Conservation (phyloP, 257 asterid species). For the Scutellaria minor region DNA sequence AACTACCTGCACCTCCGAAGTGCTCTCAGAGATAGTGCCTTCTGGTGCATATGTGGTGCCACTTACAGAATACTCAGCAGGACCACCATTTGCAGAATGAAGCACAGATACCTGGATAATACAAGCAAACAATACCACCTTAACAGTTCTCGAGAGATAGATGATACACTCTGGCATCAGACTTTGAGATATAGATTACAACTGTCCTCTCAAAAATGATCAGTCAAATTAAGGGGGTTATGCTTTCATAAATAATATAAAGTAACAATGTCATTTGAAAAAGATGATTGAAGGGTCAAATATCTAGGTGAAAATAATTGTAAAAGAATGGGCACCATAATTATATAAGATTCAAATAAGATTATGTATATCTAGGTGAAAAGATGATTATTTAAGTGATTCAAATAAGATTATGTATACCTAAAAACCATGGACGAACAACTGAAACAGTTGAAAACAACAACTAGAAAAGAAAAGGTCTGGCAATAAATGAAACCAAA, state of each 20-base stretch:
- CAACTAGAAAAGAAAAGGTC: not conserved
- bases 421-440: conserved; percentile 10
- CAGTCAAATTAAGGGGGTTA: not conserved
- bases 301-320: conserved; percentile 4
- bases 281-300: conserved; percentile 7
- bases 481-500: conserved; percentile 26
- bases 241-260: conserved; percentile 18
- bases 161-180: conserved; percentile 26
- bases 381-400: not conserved
- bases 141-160: conserved; percentile 25
- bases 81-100: conserved; percentile 68
- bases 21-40: conserved; percentile 74
- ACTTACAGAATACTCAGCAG: conserved; percentile 73
- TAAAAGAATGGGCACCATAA: conserved; percentile 22
- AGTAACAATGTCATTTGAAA: conserved; percentile 10
- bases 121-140: conserved; percentile 22
- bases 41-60: conserved; percentile 99
- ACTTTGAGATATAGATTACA: conserved; percentile 14
- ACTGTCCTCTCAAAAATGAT: conserved; percentile 6
- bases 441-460: conserved; percentile 25
- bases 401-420: not conserved
- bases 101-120: conserved; percentile 81
- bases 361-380: not conserved
- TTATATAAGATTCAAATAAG: conserved; percentile 10
- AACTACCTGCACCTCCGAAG: conserved; percentile 64